phyloP scores from a whole-genome alignment of 2,329 filamentous ascomycete genomes.

The Aspergillus sp. region DNA sequence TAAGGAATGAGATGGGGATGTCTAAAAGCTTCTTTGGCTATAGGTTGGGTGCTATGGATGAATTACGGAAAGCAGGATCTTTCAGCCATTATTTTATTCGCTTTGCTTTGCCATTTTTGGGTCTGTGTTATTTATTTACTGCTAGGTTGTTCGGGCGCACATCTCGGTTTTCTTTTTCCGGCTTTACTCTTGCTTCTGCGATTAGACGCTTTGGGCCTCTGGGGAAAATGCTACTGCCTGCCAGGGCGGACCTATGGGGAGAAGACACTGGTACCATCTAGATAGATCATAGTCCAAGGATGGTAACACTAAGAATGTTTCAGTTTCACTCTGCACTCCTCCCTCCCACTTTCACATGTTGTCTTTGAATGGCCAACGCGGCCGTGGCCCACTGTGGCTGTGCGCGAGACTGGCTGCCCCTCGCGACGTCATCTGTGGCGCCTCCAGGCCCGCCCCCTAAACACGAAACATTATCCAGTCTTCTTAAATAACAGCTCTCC shows the following conservation, averaged over 20 bases:
- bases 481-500: background rate
- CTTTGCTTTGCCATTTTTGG: background rate
- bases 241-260: background rate
- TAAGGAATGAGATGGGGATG: background rate
- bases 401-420: conserved; percentile 5
- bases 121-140: background rate
- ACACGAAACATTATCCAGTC: background rate
- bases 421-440: conserved; percentile 18
- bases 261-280: too few species aligned
- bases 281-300: background rate
- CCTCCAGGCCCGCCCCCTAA: conserved; percentile 1
- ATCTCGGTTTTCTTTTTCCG: background rate
- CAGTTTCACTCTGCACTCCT: too few species aligned
- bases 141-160: background rate
- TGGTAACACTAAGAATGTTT: background rate
- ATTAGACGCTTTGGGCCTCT: background rate
- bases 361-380: background rate
- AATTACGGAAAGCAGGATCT: conserved; percentile 3
- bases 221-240: conserved; percentile 17
- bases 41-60: background rate
- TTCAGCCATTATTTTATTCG: background rate
- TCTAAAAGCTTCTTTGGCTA: background rate
- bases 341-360: background rate
- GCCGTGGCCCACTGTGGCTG: conserved; percentile 1
- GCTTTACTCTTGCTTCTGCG: background rate